Base-by-base conservation (phyloP, 169 alveolate species). In the Plasmodium vinckei region DNA sequence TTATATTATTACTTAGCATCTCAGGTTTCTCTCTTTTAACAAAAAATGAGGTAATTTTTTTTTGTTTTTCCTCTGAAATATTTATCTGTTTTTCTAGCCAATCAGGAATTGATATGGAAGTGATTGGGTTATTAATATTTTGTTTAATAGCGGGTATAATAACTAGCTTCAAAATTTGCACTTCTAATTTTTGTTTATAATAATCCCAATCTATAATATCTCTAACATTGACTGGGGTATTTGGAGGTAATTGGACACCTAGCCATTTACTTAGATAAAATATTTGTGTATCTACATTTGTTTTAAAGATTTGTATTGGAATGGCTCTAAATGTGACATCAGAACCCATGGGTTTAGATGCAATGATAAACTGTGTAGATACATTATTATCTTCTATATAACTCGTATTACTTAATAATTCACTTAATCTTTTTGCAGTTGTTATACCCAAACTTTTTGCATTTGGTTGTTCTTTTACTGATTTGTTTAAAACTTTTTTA, bases 131-230 rank as follows among this genome's bases (percentile, higher is more conserved):
- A 39, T 92, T 92, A 60, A 98, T 92, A 68, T 98, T 97, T 87
- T 98, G 98, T 53, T 97, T 70, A 44, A 98, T 97, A n/a, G 99
- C 99, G 3, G 99, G 99, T 47, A 98, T 97, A 15, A 97, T 95
- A 19, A 98, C 96, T 64, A 98, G 94, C 89, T 98, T 98, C 60
- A 95, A 87, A 59, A 98, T 96, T 60, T 98, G 96, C 21, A 96
- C 97, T 21, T 96, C 98, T 27, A 98, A 94, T 93, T 98, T 97
- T 72, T 98, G 99, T 68, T 97, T 97, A 88, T 98, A 98, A 90
- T 98, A 98, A 15, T 96, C 97, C 99, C 99, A 98, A 73, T 98
- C 99, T 46, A 98, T 94, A 10, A 98, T 97, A 60, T 95, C 96
- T 42, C 99, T 92, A 89, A 97, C 95, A 79, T 96, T 96, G 51